Evolutionary conservation across 345 rosid genomes (phyloP), one percentile per base, ranked within the genome.

Genomic region (Lepidium didymum): DNA sequence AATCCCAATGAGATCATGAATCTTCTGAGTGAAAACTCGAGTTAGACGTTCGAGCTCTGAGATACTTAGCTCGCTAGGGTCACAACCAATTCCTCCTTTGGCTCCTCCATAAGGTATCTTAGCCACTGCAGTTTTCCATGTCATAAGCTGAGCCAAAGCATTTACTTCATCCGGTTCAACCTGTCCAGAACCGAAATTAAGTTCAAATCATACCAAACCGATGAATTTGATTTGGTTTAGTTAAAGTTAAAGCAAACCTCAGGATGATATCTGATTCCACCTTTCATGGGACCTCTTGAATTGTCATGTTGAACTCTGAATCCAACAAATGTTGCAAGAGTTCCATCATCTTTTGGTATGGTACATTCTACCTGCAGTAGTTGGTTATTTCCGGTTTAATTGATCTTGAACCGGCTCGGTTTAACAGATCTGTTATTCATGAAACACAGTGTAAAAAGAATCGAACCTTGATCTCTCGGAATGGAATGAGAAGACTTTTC

Each of bases 281-380:
- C 99, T 69, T 94, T 94, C 99, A 91, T 91, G 29, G 99, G 99
- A 49, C 99, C 99, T 70, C 99, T 83, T 21, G 96, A 93, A 84
- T 94, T 94, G 81, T 94, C 99, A 56, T 91, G 99, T 64, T 94
- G 99, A 74, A 94, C 80, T 68, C 96, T 83, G 74, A 94, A 91
- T 56, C 97, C 99, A 67, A 94, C 93, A 81, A 79, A 94, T 34
- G 97, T 81, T 35, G 91, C 92, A 78, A 94, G 76, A 27, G 85
- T 85, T 3, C 99, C 99, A 66, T 94, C 93, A 14, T 91, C 99
- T 77, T 85, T 91, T 1, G 96, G 96, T 49, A 94, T 91, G 57
- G 97, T 87, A 53, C 97, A 91, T 68, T 94, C 99, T 49, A 89
- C 99, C 98, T 93, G 80, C 75, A 77, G 49, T 38, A 7, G 4